Percentiles rank a stretch among this genome's conserved stretches.
Evolutionary conservation across 2,329 filamentous ascomycete genomes (phyloP).

Genomic region (Aspergillus glaucus): DNA sequence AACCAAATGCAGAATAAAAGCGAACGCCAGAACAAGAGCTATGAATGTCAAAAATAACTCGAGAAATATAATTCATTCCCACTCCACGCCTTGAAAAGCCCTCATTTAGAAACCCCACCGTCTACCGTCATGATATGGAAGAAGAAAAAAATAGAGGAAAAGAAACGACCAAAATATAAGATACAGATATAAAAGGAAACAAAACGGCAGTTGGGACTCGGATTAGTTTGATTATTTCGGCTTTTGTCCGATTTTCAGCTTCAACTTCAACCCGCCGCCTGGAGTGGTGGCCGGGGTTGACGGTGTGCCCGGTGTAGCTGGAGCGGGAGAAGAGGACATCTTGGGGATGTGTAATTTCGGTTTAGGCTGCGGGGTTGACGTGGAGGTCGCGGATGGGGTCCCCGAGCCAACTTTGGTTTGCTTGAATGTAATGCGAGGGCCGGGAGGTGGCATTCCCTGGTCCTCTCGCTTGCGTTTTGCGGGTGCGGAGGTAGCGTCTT

Average conservation of each 20-base stretch:
- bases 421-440: constrained; percentile 38
- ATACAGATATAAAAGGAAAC: neutral
- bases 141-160: constrained; percentile 10
- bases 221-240: constrained; percentile 17
- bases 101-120: constrained; percentile 7
- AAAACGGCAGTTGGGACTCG: neutral
- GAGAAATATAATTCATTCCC: constrained; percentile 6
- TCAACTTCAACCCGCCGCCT: constrained; percentile 36
- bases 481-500: constrained; percentile 15
- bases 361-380: constrained; percentile 13
- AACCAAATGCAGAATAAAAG: constrained; percentile 1
- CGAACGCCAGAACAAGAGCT: constrained; percentile 13
- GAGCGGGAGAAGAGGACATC: constrained; percentile 21
- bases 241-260: constrained; percentile 34
- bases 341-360: constrained; percentile 32
- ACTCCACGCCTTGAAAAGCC: constrained; percentile 10
- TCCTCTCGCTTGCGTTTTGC: constrained; percentile 38
- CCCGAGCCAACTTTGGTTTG: constrained; percentile 28
- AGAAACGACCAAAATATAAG: constrained; percentile 5
- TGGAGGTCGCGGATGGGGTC: constrained; percentile 19
- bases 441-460: constrained; percentile 27
- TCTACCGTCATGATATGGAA: constrained; percentile 3
- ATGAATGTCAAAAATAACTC: constrained; percentile 1
- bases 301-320: constrained; percentile 23
- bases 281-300: constrained; percentile 19